phyloP scores from a whole-genome alignment of 2,329 filamentous ascomycete species.

The Nothopassalora personata region DNA sequence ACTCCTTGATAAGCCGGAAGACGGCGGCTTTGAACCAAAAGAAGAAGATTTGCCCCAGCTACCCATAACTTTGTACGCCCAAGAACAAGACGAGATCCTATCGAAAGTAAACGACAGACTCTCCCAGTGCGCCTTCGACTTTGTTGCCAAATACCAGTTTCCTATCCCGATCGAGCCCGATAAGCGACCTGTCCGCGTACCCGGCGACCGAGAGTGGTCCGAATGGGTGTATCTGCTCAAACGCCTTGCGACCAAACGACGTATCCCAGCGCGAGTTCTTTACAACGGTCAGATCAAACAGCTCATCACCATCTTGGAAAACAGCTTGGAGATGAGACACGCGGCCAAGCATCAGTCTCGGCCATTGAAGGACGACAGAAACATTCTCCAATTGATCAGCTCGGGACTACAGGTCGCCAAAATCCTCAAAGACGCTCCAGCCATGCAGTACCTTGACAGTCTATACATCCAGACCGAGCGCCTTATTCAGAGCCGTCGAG shows the following conservation, averaged over 20 bases:
- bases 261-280: slow-evolving; percentile 75
- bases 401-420: slow-evolving; percentile 83
- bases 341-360: slow-evolving; percentile 77
- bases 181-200: slow-evolving; percentile 68
- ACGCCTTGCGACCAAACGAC: slow-evolving; percentile 75
- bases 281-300: slow-evolving; percentile 88
- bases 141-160: slow-evolving; percentile 86
- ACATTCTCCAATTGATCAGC: slow-evolving; percentile 80
- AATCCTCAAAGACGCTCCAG: slow-evolving; percentile 75
- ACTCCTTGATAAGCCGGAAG: slow-evolving; percentile 66
- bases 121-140: slow-evolving; percentile 82
- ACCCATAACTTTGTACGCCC: slow-evolving; percentile 73
- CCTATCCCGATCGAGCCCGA: slow-evolving; percentile 78
- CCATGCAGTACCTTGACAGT: slow-evolving; percentile 76
- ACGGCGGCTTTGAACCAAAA: slow-evolving; percentile 67
- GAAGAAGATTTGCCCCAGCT: slow-evolving; percentile 76
- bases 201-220: slow-evolving; percentile 79
- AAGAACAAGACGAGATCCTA: slow-evolving; percentile 79
- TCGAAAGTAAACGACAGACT: slow-evolving; percentile 77
- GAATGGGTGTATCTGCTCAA: slow-evolving; percentile 89
- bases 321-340: slow-evolving; percentile 82
- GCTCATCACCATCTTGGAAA: slow-evolving; percentile 81
- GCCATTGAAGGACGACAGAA: slow-evolving; percentile 80
- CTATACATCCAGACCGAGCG: slow-evolving; percentile 78
- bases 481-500: slow-evolving; percentile 55